Evolutionary conservation across 495 filamentous ascomycete genomes (phyloP).

Genomic region (Talaromyces ruber): DNA sequence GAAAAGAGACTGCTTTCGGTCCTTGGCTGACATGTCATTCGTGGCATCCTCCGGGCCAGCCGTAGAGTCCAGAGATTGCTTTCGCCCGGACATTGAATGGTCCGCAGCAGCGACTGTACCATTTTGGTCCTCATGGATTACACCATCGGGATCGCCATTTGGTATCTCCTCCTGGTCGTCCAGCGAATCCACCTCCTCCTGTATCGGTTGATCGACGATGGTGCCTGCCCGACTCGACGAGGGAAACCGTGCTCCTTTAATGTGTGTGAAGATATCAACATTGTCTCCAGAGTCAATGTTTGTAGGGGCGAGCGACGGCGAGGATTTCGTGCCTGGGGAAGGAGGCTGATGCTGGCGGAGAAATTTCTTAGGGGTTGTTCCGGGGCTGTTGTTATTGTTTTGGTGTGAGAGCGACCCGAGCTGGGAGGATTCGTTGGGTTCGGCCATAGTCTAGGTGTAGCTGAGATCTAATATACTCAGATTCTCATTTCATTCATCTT

Average conservation of each 20-base stretch:
- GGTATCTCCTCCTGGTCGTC: not conserved
- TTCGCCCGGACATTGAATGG: not conserved
- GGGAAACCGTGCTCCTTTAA: not conserved
- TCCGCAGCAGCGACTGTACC: not conserved
- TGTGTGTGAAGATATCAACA: not conserved
- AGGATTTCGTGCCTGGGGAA: not conserved
- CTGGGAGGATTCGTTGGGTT: not conserved
- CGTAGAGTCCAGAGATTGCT: conserved; percentile 47
- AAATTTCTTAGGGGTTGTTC: not conserved
- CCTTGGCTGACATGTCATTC: conserved; percentile 33
- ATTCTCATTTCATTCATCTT: no score
- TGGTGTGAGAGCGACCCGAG: not conserved
- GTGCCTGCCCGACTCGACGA: conserved; percentile 1
- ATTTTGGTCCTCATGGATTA: not conserved
- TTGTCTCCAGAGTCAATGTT: not conserved
- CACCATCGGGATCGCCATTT: not conserved
- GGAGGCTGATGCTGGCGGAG: not conserved
- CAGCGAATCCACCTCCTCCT: not conserved
- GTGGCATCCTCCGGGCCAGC: conserved; percentile 47
- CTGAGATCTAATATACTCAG: not conserved
- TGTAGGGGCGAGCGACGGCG: not conserved
- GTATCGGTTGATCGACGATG: conserved; percentile 6
- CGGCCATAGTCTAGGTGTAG: not conserved
- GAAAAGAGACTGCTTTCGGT: conserved; percentile 55
- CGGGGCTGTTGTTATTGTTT: not conserved